Evolutionary conservation across 768 basidiomycete species (phyloP), one percentile per base, ranked within the genome.

Genomic region (Termitomyces sp.): DNA sequence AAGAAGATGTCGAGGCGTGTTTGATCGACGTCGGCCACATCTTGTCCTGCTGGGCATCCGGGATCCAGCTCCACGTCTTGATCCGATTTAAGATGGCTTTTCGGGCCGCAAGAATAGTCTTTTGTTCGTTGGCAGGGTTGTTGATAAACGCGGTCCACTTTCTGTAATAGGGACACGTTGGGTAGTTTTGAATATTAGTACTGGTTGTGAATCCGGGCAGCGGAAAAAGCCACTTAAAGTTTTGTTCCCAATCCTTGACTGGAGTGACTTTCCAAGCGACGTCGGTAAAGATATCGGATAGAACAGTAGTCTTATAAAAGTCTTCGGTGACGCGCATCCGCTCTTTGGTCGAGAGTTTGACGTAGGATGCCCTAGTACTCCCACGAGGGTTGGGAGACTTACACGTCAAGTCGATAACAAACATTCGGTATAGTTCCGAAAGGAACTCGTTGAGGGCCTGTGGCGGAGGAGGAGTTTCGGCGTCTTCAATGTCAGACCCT

Each of bases 311-410:
- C 18, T 47, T 47, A 8, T n/a, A 47, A 5, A 47, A 1, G 3
- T 47, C 18, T 0, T 47, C 46, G 0, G 28, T 47, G 0, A 14
- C 18, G 0, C 1, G 8, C 2, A 24, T 22, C 13, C 44, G 32
- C n/a, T 55, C 16, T 6, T 32, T 26, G 1, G 13, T 5, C 7
- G 43, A 30, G 1, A 61, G 44, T n/a, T 53, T 53, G 47, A 59
- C 8, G 28, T 62, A 62, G 1, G 52, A 62, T 1, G 36, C 11
- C 2, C 36, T 62, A 1, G 50, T 54, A 5, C 5, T 30, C 6
- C 61, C 55, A 6, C 43, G 20, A 16, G 47, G 50, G 8, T 62
- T 59, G 0, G 58, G 58, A 0, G 54, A 56, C 32, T 59, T 62
- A 2, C 10, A 30, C 2, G 10, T 54, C 3, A 60, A 2, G 20